Evolutionary conservation across 163 green algal genomes (phyloP).

Genomic region (Coccomyxa subellipsoidea): DNA sequence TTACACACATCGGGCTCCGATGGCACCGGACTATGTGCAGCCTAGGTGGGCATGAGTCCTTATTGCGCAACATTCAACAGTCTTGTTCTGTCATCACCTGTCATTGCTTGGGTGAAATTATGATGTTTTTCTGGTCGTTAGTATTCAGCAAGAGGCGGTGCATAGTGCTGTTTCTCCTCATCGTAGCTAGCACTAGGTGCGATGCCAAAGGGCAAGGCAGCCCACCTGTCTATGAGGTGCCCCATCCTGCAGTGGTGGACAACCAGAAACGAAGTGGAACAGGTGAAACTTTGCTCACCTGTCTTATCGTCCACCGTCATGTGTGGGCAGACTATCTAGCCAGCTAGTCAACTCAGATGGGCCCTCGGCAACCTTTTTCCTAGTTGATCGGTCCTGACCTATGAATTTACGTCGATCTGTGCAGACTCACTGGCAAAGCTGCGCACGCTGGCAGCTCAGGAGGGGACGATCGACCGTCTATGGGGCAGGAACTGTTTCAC

Average conservation of each 20-base stretch:
- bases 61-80: no score
- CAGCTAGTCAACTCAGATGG: no score
- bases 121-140: not conserved
- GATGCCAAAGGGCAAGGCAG: not conserved
- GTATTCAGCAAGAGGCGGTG: no score
- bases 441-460: not conserved
- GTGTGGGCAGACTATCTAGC: no score
- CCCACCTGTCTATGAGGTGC: not conserved
- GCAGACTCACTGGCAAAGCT: not conserved
- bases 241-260: not conserved
- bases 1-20: no score
- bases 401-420: not conserved
- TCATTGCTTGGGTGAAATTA: not conserved
- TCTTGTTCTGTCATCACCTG: no score
- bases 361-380: no score
- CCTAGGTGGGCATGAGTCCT: no score
- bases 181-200: not conserved
- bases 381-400: no score
- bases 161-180: not conserved
- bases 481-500: slow-evolving; percentile 6
- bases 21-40: no score
- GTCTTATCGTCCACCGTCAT: no score
- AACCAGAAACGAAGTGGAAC: not conserved
- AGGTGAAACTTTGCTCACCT: not conserved
- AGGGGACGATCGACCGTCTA: not conserved